Base-by-base conservation (phyloP, 1,284 basidiomycete species). In the Irpex sp. region DNA sequence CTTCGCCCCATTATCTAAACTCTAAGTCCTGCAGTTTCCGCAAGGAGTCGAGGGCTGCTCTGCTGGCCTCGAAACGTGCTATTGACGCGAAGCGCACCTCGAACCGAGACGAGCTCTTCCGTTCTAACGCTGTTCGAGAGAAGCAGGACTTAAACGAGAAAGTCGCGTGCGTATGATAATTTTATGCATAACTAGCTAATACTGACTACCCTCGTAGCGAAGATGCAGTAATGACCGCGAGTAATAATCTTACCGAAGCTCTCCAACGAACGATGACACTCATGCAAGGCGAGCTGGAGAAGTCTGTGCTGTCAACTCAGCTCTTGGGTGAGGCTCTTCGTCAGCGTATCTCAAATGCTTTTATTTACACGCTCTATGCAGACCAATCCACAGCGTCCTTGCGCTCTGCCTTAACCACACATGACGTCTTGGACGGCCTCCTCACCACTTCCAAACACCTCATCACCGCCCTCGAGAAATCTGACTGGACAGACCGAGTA, bases 221-320 rank as follows among this genome's bases (percentile, higher is more conserved):
- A 66, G 94, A 97, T 68, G 84, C 84, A 0, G 81, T 98, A 7
- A 95, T 95, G 89, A 89, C 88, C 67, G 88, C 94, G 26, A 94
- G 89, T 63, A 86, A 91, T 68, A 87, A 96, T 67, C 93, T 98
- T 11, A 97, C 95, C 0, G 89, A 92, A 56, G 87, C 93, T 1
- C 78, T 98, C 4, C 87, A 92, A 58, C 84, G 94, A 37, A 97
- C 95, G 5, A 84, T 95, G 33, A 83, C 81, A 17, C 78, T 94
- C 7, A 94, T 98, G 90, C 93, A 96, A 75, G 86, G 85, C 55
- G 95, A 98, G 71, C 85, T 98, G 2, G 92, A 97, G 71, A 86
- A 88, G 37, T 95, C 93, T 0, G 92, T 96, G 9, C 79, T 97
- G 53, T 88, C 92, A 1, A 83, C 82, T 3, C 95, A 98, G 72